These are phyloP conservation scores for Dacryopinax primogenitus DNA, from an alignment of 768 basidiomycete species.

Conservation along the genomic window DNA sequence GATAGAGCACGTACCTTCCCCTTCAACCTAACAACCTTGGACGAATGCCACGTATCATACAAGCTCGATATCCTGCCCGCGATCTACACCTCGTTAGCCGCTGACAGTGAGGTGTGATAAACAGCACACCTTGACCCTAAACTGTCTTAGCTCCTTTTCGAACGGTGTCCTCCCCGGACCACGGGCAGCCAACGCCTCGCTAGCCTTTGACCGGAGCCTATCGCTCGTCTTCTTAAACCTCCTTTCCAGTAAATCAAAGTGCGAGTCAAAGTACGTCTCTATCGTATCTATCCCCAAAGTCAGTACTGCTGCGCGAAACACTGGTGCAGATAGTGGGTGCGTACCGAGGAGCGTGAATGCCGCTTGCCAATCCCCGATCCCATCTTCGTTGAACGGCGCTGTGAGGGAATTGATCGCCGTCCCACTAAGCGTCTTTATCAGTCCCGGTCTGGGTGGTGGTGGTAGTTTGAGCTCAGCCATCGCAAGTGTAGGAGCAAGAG, in stretches of 20 bases:
- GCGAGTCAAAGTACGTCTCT: constrained; percentile 91
- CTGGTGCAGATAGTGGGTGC: constrained; percentile 18
- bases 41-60: constrained; percentile 81
- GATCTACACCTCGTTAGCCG: constrained; percentile 36
- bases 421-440: neutral
- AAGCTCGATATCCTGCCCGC: constrained; percentile 65
- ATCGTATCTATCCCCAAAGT: constrained; percentile 53
- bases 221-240: constrained; percentile 79
- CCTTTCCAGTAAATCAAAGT: constrained; percentile 44
- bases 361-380: constrained; percentile 55
- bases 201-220: constrained; percentile 65
- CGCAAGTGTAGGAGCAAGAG: neutral
- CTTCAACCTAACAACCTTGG: constrained; percentile 68
- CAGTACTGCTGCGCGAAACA: neutral
- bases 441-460: neutral
- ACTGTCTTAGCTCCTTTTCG: constrained; percentile 73
- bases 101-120: neutral
- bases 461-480: neutral
- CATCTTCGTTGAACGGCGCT: constrained; percentile 42
- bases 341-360: constrained; percentile 77
- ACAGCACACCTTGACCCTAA: constrained; percentile 62
- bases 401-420: neutral
- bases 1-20: constrained; percentile 37
- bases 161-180: constrained; percentile 46
- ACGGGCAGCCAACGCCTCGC: constrained; percentile 57